phyloP scores from a whole-genome alignment of 2,329 filamentous ascomycete species.

The Penicillium sp. region DNA sequence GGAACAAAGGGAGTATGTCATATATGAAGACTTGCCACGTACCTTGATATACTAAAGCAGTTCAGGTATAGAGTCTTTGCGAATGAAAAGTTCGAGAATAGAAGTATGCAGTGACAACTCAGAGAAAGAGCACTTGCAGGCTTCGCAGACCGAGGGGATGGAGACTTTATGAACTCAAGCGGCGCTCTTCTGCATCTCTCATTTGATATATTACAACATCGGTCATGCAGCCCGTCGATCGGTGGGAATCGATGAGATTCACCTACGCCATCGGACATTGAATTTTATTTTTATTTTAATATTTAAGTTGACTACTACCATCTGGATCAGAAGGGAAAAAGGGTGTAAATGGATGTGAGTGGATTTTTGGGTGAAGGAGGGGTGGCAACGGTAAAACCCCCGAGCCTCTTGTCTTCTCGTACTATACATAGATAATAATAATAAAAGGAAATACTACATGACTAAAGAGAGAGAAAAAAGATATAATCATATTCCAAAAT shows the following conservation, averaged over 20 bases:
- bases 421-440: slow-evolving; percentile 7
- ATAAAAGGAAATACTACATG: background rate
- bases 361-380: slow-evolving; percentile 7
- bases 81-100: slow-evolving; percentile 13
- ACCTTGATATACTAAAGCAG: slow-evolving; percentile 10
- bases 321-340: slow-evolving; percentile 3
- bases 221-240: slow-evolving; percentile 42
- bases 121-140: slow-evolving; percentile 22
- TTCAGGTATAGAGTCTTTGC: slow-evolving; percentile 10
- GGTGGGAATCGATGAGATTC: slow-evolving; percentile 32
- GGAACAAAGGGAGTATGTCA: slow-evolving; percentile 2
- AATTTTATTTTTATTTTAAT: slow-evolving; percentile 10
- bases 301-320: slow-evolving; percentile 4
- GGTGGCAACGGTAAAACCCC: slow-evolving; percentile 18
- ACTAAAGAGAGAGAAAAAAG: background rate
- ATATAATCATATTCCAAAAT: slow-evolving; percentile 2
- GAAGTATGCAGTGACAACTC: slow-evolving; percentile 18
- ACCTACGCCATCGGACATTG: slow-evolving; percentile 26
- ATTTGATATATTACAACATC: slow-evolving; percentile 39
- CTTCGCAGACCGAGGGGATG: slow-evolving; percentile 19
- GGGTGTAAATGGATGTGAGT: slow-evolving; percentile 2
- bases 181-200: slow-evolving; percentile 33
- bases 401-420: slow-evolving; percentile 11
- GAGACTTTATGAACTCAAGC: slow-evolving; percentile 31
- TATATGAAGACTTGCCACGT: slow-evolving; percentile 5